These are phyloP conservation scores for Zalerion maritima DNA, from an alignment of 495 filamentous ascomycete species.

Conservation along the genomic window DNA sequence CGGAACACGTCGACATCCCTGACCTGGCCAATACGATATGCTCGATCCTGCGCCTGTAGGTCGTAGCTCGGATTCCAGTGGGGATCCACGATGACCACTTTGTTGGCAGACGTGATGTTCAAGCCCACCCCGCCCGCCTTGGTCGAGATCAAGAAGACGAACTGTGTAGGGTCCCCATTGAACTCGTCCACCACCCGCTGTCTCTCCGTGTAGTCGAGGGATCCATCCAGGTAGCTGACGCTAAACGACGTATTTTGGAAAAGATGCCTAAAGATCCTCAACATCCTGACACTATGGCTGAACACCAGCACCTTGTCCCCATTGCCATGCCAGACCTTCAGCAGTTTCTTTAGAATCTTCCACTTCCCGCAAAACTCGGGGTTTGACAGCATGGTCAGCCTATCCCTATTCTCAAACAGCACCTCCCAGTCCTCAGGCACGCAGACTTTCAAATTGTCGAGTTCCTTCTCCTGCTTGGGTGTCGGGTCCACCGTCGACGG, in stretches of 20 bases:
- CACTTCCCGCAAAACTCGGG: slow-evolving; percentile 95
- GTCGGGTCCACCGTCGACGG: slow-evolving; percentile 48
- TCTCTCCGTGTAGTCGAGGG: slow-evolving; percentile 79
- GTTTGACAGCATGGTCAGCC: slow-evolving; percentile 69
- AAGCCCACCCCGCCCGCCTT: slow-evolving; percentile 76
- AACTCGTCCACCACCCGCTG: slow-evolving; percentile 71
- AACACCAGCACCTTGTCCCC: slow-evolving; percentile 92
- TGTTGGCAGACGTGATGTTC: slow-evolving; percentile 96
- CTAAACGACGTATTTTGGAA: slow-evolving; percentile 87
- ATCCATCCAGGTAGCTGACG: slow-evolving; percentile 79
- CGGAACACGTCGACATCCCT: slow-evolving; percentile 95
- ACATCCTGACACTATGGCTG: slow-evolving; percentile 70
- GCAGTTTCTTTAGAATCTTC: slow-evolving; percentile 76
- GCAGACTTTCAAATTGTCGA: slow-evolving; percentile 60
- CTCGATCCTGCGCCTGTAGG: slow-evolving; percentile 90
- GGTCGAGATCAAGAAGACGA: slow-evolving; percentile 92
- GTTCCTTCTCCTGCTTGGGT: slow-evolving; percentile 73
- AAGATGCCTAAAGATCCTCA: slow-evolving; percentile 74
- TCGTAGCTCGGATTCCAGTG: slow-evolving; percentile 96
- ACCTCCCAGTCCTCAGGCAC: slow-evolving; percentile 64
- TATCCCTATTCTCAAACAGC: slow-evolving; percentile 61
- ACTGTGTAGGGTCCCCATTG: slow-evolving; percentile 76
- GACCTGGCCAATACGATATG: slow-evolving; percentile 87
- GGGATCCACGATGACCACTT: slow-evolving; percentile 92
- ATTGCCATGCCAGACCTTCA: slow-evolving; percentile 77